A percentile compares a stretch with the other conserved stretches of the same genome.
These are phyloP conservation scores for Termitomyces sp. DNA, from an alignment of 768 basidiomycete genomes.

Conservation along the genomic window DNA sequence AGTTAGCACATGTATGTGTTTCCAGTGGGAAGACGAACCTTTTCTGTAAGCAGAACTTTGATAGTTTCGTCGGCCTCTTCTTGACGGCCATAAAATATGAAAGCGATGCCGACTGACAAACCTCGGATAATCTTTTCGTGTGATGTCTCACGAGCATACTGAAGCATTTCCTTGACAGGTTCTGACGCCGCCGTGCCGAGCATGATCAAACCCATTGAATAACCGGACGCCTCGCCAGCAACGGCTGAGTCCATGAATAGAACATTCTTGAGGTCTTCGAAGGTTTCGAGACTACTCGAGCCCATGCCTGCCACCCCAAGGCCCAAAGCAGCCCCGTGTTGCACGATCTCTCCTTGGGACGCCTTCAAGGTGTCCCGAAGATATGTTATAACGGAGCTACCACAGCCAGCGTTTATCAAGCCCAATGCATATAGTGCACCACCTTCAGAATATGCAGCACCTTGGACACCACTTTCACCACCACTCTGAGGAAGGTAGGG, in stretches of 20 bases:
- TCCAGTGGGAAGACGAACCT: conserved; percentile 46
- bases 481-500: conserved; percentile 87
- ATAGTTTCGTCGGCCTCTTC: conserved; percentile 90
- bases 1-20: background rate
- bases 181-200: conserved; percentile 84
- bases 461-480: conserved; percentile 71
- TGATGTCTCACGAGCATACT: conserved; percentile 95
- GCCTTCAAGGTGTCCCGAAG: conserved; percentile 76
- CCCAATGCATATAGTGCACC: conserved; percentile 96
- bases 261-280: conserved; percentile 85
- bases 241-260: conserved; percentile 95
- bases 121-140: conserved; percentile 99
- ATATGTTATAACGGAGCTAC: conserved; percentile 72
- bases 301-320: conserved; percentile 97
- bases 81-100: conserved; percentile 89
- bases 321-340: conserved; percentile 95
- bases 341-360: conserved; percentile 81
- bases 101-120: conserved; percentile 87
- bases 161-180: conserved; percentile 89
- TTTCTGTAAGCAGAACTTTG: conserved; percentile 75
- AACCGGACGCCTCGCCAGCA: conserved; percentile 93
- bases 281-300: conserved; percentile 82
- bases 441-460: conserved; percentile 89
- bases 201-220: conserved; percentile 98
- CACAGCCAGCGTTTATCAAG: conserved; percentile 90